phyloP scores from a whole-genome alignment of 2,329 filamentous ascomycete species.

The Aspergillus oerlinghausenensis region DNA sequence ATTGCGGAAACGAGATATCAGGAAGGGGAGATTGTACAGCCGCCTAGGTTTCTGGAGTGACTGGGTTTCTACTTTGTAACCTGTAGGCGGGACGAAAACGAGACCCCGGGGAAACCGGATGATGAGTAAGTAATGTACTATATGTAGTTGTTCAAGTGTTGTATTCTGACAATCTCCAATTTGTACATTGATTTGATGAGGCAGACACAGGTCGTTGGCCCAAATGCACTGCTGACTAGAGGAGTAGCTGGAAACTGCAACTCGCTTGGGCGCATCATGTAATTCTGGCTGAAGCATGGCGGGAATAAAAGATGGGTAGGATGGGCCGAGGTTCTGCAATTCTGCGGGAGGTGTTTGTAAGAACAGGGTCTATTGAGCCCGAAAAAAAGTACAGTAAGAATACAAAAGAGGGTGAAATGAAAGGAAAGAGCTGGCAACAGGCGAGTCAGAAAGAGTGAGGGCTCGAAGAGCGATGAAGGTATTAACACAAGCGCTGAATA shows the following conservation, averaged over 20 bases:
- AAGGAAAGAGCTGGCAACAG: slow-evolving; percentile 1
- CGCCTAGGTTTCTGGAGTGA: slow-evolving; percentile 34
- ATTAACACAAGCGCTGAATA: slow-evolving; percentile 11
- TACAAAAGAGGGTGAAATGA: slow-evolving; percentile 5
- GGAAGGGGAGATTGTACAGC: slow-evolving; percentile 42
- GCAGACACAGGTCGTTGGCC: neutral
- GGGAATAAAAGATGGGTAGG: neutral
- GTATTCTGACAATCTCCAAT: neutral
- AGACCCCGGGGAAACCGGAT: neutral
- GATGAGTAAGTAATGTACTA: neutral
- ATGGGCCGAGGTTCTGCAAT: neutral
- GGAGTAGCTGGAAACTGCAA: neutral
- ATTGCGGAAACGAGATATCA: slow-evolving; percentile 56
- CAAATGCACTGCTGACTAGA: neutral
- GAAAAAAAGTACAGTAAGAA: slow-evolving; percentile 1
- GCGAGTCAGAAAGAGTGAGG: slow-evolving; percentile 2
- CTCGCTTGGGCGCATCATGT: neutral
- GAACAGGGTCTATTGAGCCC: neutral
- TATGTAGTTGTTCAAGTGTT: neutral
- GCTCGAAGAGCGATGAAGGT: slow-evolving; percentile 8
- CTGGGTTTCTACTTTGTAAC: neutral
- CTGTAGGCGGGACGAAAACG: neutral
- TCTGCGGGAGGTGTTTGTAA: neutral
- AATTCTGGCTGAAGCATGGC: neutral
- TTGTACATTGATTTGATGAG: neutral